phyloP scores from a whole-genome alignment of 495 filamentous ascomycete species.

The Penicillium desertorum region DNA sequence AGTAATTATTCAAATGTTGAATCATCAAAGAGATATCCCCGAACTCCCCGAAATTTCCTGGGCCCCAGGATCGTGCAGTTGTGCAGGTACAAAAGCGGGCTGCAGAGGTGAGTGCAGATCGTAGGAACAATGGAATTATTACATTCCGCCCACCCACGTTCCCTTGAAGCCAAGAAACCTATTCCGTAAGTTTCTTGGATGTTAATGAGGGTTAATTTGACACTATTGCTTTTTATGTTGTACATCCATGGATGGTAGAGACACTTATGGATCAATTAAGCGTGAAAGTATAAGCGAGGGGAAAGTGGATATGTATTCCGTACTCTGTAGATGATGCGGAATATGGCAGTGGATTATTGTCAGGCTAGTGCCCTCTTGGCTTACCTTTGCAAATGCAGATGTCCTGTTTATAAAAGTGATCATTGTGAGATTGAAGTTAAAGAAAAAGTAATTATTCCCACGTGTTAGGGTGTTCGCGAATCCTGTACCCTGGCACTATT shows the following conservation, averaged over 20 bases:
- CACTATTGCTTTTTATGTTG: slow-evolving; percentile 5
- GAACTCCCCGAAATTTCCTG: not conserved
- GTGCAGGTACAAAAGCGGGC: not conserved
- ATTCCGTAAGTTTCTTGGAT: no score
- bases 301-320: not conserved
- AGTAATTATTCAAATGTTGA: not conserved
- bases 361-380: not conserved
- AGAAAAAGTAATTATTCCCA: not conserved
- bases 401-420: no score
- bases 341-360: not conserved
- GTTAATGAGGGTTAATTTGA: not conserved
- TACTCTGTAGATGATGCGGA: not conserved
- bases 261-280: not conserved
- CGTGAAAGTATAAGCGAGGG: not conserved
- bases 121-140: not conserved
- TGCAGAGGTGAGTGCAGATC: not conserved
- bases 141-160: not conserved
- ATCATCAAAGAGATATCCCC: not conserved
- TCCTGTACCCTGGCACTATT: not conserved
- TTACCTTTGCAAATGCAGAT: not conserved
- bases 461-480: not conserved
- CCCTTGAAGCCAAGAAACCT: no score
- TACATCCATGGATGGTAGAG: no score
- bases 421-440: not conserved
- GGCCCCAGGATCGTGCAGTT: not conserved